Conservation (phyloP, 768 basidiomycete species). For the Suillus variegatus region DNA sequence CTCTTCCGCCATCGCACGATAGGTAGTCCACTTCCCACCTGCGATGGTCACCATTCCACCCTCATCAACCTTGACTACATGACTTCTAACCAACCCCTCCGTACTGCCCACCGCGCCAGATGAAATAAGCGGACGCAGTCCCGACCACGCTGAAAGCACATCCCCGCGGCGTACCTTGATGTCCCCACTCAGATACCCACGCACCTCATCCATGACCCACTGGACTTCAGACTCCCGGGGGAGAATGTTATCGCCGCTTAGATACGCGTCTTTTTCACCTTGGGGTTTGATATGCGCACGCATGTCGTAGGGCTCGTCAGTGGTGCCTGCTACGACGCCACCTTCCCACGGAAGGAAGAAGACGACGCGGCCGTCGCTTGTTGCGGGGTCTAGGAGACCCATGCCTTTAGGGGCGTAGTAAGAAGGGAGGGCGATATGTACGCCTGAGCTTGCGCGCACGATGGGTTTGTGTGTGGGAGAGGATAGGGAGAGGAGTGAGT, state of each 20-base stretch:
- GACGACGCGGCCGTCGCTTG: slow-evolving; percentile 95
- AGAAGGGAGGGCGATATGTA: slow-evolving; percentile 95
- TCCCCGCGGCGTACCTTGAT: slow-evolving; percentile 94
- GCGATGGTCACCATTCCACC: slow-evolving; percentile 91
- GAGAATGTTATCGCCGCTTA: slow-evolving; percentile 56
- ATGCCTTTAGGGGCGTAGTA: slow-evolving; percentile 95
- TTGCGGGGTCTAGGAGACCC: slow-evolving; percentile 94
- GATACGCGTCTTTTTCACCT: background rate
- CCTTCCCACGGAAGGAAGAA: slow-evolving; percentile 99
- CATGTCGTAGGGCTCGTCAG: slow-evolving; percentile 79
- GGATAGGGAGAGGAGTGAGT: slow-evolving; percentile 82
- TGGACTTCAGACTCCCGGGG: slow-evolving; percentile 93
- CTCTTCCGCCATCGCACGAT: slow-evolving; percentile 94
- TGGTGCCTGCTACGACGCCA: slow-evolving; percentile 96
- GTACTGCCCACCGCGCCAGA: slow-evolving; percentile 83
- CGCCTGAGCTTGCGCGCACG: slow-evolving; percentile 89
- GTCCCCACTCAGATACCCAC: slow-evolving; percentile 86
- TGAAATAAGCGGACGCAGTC: slow-evolving; percentile 86
- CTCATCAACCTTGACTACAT: slow-evolving; percentile 83
- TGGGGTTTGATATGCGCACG: slow-evolving; percentile 31
- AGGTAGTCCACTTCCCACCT: slow-evolving; percentile 99
- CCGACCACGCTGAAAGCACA: slow-evolving; percentile 94
- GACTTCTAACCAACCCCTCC: slow-evolving; percentile 88
- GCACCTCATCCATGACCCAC: slow-evolving; percentile 94
- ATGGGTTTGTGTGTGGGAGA: slow-evolving; percentile 78